Evolutionary conservation across 2,329 filamentous ascomycete genomes (phyloP).

Genomic region (Parascedosporium putredinis): DNA sequence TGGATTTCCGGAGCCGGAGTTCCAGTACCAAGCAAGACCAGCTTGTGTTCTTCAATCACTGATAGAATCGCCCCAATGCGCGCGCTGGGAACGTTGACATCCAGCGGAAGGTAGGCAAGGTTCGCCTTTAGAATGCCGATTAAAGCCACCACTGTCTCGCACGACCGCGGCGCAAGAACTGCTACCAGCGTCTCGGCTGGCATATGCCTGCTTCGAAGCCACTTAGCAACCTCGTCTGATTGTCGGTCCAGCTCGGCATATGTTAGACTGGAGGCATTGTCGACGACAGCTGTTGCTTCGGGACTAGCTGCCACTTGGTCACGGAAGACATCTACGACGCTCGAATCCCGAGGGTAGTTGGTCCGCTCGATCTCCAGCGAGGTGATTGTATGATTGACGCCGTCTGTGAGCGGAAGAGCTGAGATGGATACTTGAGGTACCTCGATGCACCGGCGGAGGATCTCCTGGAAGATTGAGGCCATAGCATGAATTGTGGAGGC

Average conservation of each 20-base stretch:
- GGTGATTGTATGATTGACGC: no score
- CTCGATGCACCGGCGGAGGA: slow-evolving; percentile 10
- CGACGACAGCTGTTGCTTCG: slow-evolving; percentile 13
- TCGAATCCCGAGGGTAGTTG: slow-evolving; percentile 14
- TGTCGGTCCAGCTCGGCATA: background rate
- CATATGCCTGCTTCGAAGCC: slow-evolving; percentile 9
- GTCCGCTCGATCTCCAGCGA: slow-evolving; percentile 11
- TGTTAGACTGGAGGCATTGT: slow-evolving; percentile 9
- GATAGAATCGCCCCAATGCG: slow-evolving; percentile 14
- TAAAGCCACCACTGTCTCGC: slow-evolving; percentile 15
- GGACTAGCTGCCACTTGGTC: slow-evolving; percentile 12
- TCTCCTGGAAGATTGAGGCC: slow-evolving; percentile 11
- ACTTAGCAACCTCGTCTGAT: slow-evolving; percentile 12
- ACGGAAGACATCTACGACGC: slow-evolving; percentile 16
- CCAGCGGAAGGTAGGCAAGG: slow-evolving; percentile 17
- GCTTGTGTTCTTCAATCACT: slow-evolving; percentile 6
- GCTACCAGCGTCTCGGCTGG: slow-evolving; percentile 12
- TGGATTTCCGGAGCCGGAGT: background rate
- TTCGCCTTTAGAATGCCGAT: slow-evolving; percentile 17
- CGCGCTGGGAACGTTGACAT: slow-evolving; percentile 12
- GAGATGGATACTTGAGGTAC: background rate
- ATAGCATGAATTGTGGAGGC: slow-evolving; percentile 12
- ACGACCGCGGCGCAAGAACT: slow-evolving; percentile 15
- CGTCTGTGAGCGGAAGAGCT: background rate
- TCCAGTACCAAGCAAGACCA: slow-evolving; percentile 1